Evolutionary conservation across 176 grass and related monocot species (phyloP), one percentile per base, ranked within the genome.

Genomic region (Musa troglodytarum): DNA sequence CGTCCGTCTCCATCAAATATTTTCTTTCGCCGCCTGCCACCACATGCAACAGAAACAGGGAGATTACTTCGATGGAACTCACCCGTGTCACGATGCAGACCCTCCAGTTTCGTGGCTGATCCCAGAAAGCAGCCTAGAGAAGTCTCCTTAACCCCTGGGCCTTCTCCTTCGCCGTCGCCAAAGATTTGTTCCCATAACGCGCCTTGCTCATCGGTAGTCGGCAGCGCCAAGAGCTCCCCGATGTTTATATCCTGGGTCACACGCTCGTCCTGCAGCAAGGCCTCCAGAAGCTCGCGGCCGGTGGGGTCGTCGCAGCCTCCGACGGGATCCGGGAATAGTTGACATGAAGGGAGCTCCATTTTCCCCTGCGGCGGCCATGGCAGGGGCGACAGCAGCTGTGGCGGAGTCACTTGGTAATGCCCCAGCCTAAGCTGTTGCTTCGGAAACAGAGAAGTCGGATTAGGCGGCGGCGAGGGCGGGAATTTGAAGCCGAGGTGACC

Each of bases 301-400:
- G 21, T 25, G 59, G 9, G 19, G 59, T 9, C 19, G 24, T 22
- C 63, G 65, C 55, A 15, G 23, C 76, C 12, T 68, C 10, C 76
- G 77, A 25, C 78, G 78, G 58, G 7, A n/a, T 67, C 61, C 23
- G 56, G 67, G 81, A 15, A 51, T 25, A 87, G 66, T 92, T 89
- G 90, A 84, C 23, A 78, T 78, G 90, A 92, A 92, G 86, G 90
- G 90, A 92, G 86, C 86, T 85, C 90, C 71, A 65, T 79, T 20
- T 22, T 52, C 16, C 55, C 72, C 21, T 19, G 21, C 13, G 58
- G 54, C 8, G 80, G 79, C 26, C 25, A 63, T 43, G 73, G 77
- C 55, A 80, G 59, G 65, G 82, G 75, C 0, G 75, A 72, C 26
- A 82, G 4, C 23, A 65, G 2, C 63, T n/a, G 11, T 22, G 63